These are phyloP conservation scores for Podaxis carcinomalis DNA, from an alignment of 768 basidiomycete species.

Conservation along the genomic window DNA sequence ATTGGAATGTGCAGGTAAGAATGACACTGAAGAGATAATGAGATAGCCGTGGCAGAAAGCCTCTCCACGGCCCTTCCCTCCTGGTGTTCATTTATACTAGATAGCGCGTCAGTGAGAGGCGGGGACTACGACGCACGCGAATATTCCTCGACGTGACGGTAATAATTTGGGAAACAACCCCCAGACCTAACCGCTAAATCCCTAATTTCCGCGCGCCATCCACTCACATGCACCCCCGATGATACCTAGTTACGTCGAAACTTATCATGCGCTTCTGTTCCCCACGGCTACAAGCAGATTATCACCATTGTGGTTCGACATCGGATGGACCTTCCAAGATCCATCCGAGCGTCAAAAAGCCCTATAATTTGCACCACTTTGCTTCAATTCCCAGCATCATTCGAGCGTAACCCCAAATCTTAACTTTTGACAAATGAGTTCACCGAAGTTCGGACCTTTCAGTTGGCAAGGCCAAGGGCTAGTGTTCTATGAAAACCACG, in stretches of 20 bases:
- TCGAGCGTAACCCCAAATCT: not conserved
- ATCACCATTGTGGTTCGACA: not conserved
- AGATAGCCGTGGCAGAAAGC: no score
- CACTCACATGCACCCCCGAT: not conserved
- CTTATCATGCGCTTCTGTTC: not conserved
- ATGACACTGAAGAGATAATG: not conserved
- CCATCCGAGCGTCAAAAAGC: conserved; percentile 7
- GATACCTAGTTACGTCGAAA: not conserved
- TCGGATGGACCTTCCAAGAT: conserved; percentile 14
- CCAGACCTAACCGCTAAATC: not conserved
- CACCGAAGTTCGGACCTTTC: not conserved
- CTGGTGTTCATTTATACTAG: no score
- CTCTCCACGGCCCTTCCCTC: no score
- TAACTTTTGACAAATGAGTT: not conserved
- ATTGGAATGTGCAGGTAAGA: not conserved
- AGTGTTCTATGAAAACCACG: not conserved
- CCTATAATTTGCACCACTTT: not conserved
- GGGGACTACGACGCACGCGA: not conserved
- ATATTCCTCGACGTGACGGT: not conserved
- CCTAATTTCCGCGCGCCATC: not conserved
- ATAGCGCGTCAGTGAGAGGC: not conserved
- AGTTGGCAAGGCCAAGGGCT: not conserved
- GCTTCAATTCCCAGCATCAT: not conserved
- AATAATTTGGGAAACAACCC: not conserved
- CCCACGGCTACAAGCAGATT: not conserved